Evolutionary conservation across 2,329 filamentous ascomycete species (phyloP).

Genomic region (Xylariaceae sp.): DNA sequence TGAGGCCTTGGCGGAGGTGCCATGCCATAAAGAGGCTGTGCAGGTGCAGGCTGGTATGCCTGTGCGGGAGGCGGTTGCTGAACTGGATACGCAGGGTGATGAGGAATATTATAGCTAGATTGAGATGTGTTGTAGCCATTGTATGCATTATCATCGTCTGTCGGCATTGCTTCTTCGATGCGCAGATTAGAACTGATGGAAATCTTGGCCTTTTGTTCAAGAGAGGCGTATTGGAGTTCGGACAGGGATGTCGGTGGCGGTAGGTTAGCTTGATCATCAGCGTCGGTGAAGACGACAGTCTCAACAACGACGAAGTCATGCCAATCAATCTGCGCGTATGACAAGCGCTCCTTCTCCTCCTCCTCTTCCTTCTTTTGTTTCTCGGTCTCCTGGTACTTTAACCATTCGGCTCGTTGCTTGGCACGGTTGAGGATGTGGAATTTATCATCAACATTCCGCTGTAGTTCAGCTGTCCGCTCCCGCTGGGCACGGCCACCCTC

Average conservation of each 20-base stretch:
- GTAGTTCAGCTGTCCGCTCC: slow-evolving; percentile 65
- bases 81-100: slow-evolving; percentile 39
- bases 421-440: slow-evolving; percentile 75
- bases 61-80: slow-evolving; percentile 37
- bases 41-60: slow-evolving; percentile 32
- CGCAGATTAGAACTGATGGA: slow-evolving; percentile 76
- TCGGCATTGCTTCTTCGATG: slow-evolving; percentile 93
- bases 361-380: slow-evolving; percentile 86
- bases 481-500: slow-evolving; percentile 63
- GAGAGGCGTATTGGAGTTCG: slow-evolving; percentile 86
- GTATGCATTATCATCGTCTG: slow-evolving; percentile 61
- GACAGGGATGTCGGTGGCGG: slow-evolving; percentile 84
- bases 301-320: slow-evolving; percentile 95
- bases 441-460: slow-evolving; percentile 71
- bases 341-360: slow-evolving; percentile 69
- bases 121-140: slow-evolving; percentile 41
- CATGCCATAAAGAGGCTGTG: slow-evolving; percentile 32
- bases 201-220: slow-evolving; percentile 91
- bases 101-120: slow-evolving; percentile 37
- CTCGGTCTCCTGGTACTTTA: slow-evolving; percentile 76
- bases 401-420: slow-evolving; percentile 80
- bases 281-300: slow-evolving; percentile 85
- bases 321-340: slow-evolving; percentile 90
- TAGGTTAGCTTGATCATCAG: slow-evolving; percentile 78
- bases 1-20: slow-evolving; percentile 32